Base-by-base conservation (phyloP, 2,329 filamentous ascomycete species). In the Plectosphaerella sp. region DNA sequence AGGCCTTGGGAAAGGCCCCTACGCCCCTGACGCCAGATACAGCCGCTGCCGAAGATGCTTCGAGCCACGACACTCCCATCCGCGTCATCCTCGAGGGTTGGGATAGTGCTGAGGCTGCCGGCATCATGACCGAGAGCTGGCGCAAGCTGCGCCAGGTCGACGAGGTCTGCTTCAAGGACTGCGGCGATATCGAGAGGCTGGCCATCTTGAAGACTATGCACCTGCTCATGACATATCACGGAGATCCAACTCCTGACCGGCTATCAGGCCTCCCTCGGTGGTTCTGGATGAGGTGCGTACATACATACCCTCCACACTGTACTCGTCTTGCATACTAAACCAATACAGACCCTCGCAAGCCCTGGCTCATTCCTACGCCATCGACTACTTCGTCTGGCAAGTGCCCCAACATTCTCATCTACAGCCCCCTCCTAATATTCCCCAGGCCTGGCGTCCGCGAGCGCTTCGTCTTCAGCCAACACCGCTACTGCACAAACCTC, bases 321-420 rank as follows among this genome's bases (percentile, higher is more conserved):
- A 3, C 22, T 14, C 3, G 18, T 36, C 14, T 8, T 16, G 33
- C 25, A 12, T 12, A 37, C 28, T 61, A 22, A 5, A 2, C 18
- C 4, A 2, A 14, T 20, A 1, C 11, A 66, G 64, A 18, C 64
- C 64, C 1, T 65, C 63, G 8, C 63, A 66, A 49, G 47, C 52
- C 1, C 35, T 66, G 1, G 56, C 63, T 1, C 64, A 66, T 9
- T 61, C 64, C 0, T 63, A 62, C 22, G 64, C 61, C 2, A 65
- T 66, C 9, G 64, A 66, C 52, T 66, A 63, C 37, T 64, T 66
- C 4, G 62, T 64, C 22, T 66, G 64, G 64, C 64, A 58, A 15
- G 58, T 47, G 1, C 15, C 14, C 15, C 37, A 18, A 12, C 9
- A 1, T 3, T 3, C 16, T 1, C 5, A 12, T 18, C n/a, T 5